These are phyloP conservation scores for Boletus mariae DNA, from an alignment of 1,284 basidiomycete species.

Conservation along the genomic window DNA sequence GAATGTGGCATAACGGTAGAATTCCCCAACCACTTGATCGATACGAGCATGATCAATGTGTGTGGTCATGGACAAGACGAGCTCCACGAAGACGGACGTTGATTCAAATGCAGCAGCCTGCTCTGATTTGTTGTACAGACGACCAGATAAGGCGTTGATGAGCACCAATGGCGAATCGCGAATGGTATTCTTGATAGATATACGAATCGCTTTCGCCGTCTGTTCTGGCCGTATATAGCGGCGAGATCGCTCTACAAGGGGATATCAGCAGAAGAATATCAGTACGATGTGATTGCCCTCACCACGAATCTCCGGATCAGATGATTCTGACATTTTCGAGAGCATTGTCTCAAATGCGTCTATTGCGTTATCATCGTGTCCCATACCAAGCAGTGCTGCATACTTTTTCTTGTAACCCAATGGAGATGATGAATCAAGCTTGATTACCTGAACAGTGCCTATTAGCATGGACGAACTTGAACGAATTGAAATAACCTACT, in stretches of 20 bases:
- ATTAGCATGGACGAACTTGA: not conserved
- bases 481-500: not conserved
- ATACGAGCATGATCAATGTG: not conserved
- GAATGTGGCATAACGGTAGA: not conserved
- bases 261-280: not conserved
- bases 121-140: not conserved
- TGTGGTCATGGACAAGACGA: not conserved
- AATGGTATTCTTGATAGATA: not conserved
- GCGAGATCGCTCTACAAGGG: not conserved
- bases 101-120: constrained; percentile 1
- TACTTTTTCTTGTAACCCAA: not conserved
- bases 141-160: constrained; percentile 6
- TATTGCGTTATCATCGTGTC: not conserved
- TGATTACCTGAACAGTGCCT: not conserved
- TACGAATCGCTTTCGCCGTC: not conserved
- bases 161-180: constrained; percentile 6
- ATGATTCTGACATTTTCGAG: not conserved
- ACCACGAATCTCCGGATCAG: not conserved
- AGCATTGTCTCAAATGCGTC: not conserved
- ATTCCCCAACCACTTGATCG: not conserved
- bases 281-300: not conserved
- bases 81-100: too few species aligned
- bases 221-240: not conserved
- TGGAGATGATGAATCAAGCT: not conserved
- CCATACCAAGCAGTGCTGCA: not conserved